Evolutionary conservation across 2,329 filamentous ascomycete species (phyloP).

Genomic region (Trichoderma aggressivum): DNA sequence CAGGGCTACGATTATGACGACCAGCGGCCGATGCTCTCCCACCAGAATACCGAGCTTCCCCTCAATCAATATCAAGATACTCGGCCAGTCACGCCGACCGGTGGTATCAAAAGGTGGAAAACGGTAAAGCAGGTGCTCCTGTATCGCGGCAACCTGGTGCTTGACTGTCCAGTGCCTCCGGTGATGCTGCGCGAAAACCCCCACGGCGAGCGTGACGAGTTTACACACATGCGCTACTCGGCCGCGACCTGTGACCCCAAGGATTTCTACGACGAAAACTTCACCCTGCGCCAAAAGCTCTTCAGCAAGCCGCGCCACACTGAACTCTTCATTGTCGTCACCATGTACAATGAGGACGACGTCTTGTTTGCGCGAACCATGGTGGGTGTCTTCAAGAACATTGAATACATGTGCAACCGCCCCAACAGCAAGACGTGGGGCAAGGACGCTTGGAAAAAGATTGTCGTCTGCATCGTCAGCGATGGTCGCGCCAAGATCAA

Average conservation of each 20-base stretch:
- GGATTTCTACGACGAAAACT: constrained; percentile 83
- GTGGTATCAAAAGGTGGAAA: constrained; percentile 83
- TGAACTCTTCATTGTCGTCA: constrained; percentile 92
- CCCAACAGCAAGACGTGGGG: constrained; percentile 97
- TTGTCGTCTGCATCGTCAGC: constrained; percentile 95
- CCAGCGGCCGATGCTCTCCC: constrained; percentile 70
- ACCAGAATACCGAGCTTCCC: constrained; percentile 48
- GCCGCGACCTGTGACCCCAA: constrained; percentile 91
- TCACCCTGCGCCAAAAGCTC: constrained; percentile 84
- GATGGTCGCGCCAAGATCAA: constrained; percentile 98
- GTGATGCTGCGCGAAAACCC: constrained; percentile 81
- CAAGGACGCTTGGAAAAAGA: constrained; percentile 99
- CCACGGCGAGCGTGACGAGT: constrained; percentile 88
- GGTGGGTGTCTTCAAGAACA: constrained; percentile 97
- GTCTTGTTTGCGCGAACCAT: constrained; percentile 92
- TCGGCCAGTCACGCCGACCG: constrained; percentile 32
- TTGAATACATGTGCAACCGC: constrained; percentile 95
- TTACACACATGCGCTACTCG: constrained; percentile 89
- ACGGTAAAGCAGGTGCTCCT: constrained; percentile 98
- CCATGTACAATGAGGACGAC: constrained; percentile 99
- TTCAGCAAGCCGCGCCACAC: constrained; percentile 92
- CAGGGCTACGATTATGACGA: constrained; percentile 68
- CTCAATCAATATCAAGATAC: constrained; percentile 42
- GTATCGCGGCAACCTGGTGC: constrained; percentile 92
- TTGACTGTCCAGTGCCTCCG: constrained; percentile 94